Conservation (phyloP, 352 stramenopile genomes). For the Achlya hypogyna region DNA sequence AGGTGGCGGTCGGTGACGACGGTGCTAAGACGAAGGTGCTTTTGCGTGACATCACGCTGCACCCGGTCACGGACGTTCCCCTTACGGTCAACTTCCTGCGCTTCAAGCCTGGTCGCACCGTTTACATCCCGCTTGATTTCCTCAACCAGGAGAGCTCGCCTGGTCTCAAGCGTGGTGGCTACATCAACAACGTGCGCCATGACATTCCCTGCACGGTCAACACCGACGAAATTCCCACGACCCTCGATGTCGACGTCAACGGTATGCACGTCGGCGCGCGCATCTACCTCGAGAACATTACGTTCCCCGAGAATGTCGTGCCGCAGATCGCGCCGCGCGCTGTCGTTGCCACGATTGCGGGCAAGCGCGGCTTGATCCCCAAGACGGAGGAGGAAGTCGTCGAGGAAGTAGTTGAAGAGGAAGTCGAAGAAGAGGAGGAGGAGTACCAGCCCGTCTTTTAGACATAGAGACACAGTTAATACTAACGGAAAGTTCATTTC, state of each 20-base stretch:
- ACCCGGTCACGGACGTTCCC: conserved; percentile 72
- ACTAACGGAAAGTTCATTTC: conserved; percentile 4
- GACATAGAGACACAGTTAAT: conserved; percentile 9
- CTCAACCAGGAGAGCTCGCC: conserved; percentile 90
- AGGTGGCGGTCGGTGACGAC: conserved; percentile 59
- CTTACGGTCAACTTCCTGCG: conserved; percentile 88
- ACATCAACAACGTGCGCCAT: conserved; percentile 88
- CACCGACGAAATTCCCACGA: conserved; percentile 63
- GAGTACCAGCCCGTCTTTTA: conserved; percentile 36
- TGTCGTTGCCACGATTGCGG: conserved; percentile 78
- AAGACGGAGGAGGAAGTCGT: conserved; percentile 51
- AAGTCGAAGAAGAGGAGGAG: conserved; percentile 41
- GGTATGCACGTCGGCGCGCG: conserved; percentile 79
- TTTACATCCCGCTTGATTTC: conserved; percentile 88
- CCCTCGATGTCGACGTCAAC: conserved; percentile 78
- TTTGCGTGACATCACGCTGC: conserved; percentile 81
- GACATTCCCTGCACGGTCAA: conserved; percentile 71
- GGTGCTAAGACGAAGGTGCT: conserved; percentile 56
- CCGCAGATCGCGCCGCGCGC: conserved; percentile 49
- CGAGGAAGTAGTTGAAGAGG: conserved; percentile 55
- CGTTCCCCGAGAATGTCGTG: conserved; percentile 66
- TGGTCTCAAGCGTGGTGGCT: conserved; percentile 91
- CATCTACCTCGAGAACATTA: conserved; percentile 67
- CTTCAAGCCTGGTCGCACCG: conserved; percentile 84
- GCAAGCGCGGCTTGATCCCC: conserved; percentile 75